Conservation (phyloP, 192 early-diverging fungal genomes). For the Ramicandelaber brevisporus region DNA sequence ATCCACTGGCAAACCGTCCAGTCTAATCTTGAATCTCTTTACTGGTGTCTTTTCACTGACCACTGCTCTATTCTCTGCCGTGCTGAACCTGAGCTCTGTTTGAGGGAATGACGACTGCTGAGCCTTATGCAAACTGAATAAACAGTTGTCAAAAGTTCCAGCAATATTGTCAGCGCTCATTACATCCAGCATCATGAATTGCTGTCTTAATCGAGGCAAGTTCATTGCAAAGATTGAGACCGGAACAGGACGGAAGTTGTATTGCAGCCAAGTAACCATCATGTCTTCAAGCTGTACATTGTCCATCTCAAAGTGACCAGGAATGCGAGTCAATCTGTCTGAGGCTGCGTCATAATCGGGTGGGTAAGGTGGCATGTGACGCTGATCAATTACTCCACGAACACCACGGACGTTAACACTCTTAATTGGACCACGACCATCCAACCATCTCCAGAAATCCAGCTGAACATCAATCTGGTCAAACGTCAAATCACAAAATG, state of each 20-base stretch:
- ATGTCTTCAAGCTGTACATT: constrained; percentile 62
- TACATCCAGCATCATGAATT: constrained; percentile 80
- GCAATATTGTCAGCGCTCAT: constrained; percentile 69
- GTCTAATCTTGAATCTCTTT: too few relatives aligned
- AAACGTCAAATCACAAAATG: constrained; percentile 64
- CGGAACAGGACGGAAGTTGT: constrained; percentile 64
- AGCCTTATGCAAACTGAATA: constrained; percentile 80
- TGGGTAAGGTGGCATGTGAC: constrained; percentile 57
- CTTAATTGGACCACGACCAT: constrained; percentile 60
- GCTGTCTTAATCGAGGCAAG: constrained; percentile 58
- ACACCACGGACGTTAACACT: constrained; percentile 64
- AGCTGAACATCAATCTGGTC: constrained; percentile 61
- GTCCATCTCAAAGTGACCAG: constrained; percentile 68
- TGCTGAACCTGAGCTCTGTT: too few relatives aligned
- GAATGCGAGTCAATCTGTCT: constrained; percentile 26
- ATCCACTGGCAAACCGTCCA: too few relatives aligned
- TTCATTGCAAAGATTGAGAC: constrained; percentile 69
- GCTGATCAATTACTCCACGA: constrained; percentile 63
- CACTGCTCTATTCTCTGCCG: too few relatives aligned
- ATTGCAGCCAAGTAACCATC: constrained; percentile 48
- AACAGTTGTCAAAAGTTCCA: constrained; percentile 81
- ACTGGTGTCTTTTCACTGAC: too few relatives aligned
- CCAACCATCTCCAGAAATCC: constrained; percentile 69
- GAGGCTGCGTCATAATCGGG: constrained; percentile 32
- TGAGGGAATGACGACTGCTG: constrained; percentile 25